phyloP scores from a whole-genome alignment of 2,329 filamentous ascomycete species.

The Mycosphaerella arachidis region DNA sequence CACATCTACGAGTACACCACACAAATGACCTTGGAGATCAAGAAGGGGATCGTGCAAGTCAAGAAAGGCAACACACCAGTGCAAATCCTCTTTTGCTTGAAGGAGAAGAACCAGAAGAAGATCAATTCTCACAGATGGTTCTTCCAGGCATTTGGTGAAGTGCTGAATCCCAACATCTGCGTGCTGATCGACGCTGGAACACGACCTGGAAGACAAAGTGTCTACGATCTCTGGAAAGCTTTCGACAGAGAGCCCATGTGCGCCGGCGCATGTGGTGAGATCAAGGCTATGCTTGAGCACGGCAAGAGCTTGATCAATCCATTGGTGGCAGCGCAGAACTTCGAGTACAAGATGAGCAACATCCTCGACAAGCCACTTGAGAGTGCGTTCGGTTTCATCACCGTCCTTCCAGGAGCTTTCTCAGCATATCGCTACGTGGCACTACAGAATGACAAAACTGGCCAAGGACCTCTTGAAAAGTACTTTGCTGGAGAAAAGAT shows the following conservation, averaged over 20 bases:
- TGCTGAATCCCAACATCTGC: slow-evolving; percentile 93
- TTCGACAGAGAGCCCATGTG: slow-evolving; percentile 98
- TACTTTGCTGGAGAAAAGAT: slow-evolving; percentile 97
- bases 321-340: slow-evolving; percentile 92
- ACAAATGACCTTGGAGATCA: slow-evolving; percentile 80
- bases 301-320: slow-evolving; percentile 90
- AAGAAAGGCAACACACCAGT: slow-evolving; percentile 82
- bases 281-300: slow-evolving; percentile 91
- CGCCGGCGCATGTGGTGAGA: slow-evolving; percentile 94
- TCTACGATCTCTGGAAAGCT: slow-evolving; percentile 97
- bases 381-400: slow-evolving; percentile 96
- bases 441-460: slow-evolving; percentile 93
- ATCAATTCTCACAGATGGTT: slow-evolving; percentile 99
- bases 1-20: slow-evolving; percentile 95
- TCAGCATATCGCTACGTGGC: slow-evolving; percentile 96
- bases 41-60: slow-evolving; percentile 80
- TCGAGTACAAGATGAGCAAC: slow-evolving; percentile 99
- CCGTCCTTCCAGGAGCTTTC: slow-evolving; percentile 92
- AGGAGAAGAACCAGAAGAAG: slow-evolving; percentile 99
- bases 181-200: slow-evolving; percentile 95
- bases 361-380: slow-evolving; percentile 97
- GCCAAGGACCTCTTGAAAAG: slow-evolving; percentile 86
- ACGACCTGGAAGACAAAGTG: slow-evolving; percentile 85
- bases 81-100: slow-evolving; percentile 95
- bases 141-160: slow-evolving; percentile 90